Base-by-base conservation (phyloP, 2,329 filamentous ascomycete genomes). In the Diaporthe helianthi region DNA sequence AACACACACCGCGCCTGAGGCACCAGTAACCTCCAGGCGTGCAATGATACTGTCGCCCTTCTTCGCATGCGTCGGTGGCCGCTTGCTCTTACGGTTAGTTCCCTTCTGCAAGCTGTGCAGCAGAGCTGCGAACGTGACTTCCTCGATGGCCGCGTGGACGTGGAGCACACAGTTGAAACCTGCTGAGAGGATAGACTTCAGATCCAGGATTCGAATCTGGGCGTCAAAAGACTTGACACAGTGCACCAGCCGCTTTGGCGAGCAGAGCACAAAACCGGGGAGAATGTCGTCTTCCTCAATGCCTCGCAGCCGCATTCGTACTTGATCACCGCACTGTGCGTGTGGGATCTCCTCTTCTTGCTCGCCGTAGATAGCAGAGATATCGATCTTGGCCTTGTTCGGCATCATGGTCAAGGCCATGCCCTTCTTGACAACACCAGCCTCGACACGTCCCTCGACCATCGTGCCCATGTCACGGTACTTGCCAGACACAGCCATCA, bases 151-250 rank as follows among this genome's bases (percentile, higher is more conserved):
- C 5, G 95, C 94, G 82, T 99, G 96, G 26, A 99, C 93, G 83
- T 99, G 96, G 74, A 99, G 85, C 49, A 99, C 97, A 78, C 96
- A 99, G 84, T 98, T 98, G 85, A 97, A 99, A 65, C 96, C 96
- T 24, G 95, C 93, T 10, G 92, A 93, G 47, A 99, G 86, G 77
- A 99, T 99, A 76, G 85, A 94, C 88, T 97, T 98, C 73, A 99
- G 85, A 73, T 99, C 96, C 64, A 99, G 85, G 73, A 99, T 94
- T 70, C 93, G 91, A 77, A 99, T 97, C 83, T 99, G 97, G 3
- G 96, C 97, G 83, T 99, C 97, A 75, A 99, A 99, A 61, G 90
- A 85, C 64, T 86, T 83, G 46, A 99, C 97, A 76, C 90, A 95
- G 84, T 99, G 93, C 26, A 98, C 96, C 38, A 96, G 88, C 74